phyloP scores from a whole-genome alignment of 345 rosid species.

The Isatis tinctoria region DNA sequence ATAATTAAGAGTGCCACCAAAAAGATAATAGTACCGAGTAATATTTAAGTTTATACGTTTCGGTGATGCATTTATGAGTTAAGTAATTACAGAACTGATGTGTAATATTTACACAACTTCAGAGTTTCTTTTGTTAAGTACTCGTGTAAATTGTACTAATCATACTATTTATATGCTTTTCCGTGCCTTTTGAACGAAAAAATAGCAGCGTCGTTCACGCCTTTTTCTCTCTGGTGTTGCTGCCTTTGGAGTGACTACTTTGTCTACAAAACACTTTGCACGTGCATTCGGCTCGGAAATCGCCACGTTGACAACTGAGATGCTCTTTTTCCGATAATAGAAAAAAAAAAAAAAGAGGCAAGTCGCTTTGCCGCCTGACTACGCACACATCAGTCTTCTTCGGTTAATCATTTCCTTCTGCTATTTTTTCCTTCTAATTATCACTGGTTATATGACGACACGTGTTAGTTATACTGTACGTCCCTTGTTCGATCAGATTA shows the following conservation, averaged over 20 bases:
- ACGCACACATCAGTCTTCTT: slow-evolving; percentile 27
- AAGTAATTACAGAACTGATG: background rate
- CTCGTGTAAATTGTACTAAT: background rate
- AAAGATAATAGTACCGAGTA: slow-evolving; percentile 6
- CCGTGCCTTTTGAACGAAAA: background rate
- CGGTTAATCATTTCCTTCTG: slow-evolving; percentile 7
- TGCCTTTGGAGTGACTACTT: slow-evolving; percentile 20
- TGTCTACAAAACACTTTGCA: slow-evolving; percentile 16
- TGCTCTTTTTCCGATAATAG: background rate
- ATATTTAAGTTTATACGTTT: background rate
- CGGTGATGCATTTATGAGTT: slow-evolving; percentile 16
- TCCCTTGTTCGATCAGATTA: background rate
- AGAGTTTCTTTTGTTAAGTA: background rate
- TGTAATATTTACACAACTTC: background rate
- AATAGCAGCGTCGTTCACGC: slow-evolving; percentile 27
- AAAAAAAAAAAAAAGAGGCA: background rate
- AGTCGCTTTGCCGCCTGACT: slow-evolving; percentile 2
- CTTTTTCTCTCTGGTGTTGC: slow-evolving; percentile 10
- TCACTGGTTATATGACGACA: background rate
- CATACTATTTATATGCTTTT: background rate
- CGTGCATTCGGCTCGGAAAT: slow-evolving; percentile 13
- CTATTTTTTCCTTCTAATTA: background rate
- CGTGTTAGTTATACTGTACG: background rate
- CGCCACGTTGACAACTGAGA: slow-evolving; percentile 14
- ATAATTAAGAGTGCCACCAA: slow-evolving; percentile 21